Evolutionary conservation across 1,139 yeast species (phyloP).

Genomic region (Geotrichum histeridarum): DNA sequence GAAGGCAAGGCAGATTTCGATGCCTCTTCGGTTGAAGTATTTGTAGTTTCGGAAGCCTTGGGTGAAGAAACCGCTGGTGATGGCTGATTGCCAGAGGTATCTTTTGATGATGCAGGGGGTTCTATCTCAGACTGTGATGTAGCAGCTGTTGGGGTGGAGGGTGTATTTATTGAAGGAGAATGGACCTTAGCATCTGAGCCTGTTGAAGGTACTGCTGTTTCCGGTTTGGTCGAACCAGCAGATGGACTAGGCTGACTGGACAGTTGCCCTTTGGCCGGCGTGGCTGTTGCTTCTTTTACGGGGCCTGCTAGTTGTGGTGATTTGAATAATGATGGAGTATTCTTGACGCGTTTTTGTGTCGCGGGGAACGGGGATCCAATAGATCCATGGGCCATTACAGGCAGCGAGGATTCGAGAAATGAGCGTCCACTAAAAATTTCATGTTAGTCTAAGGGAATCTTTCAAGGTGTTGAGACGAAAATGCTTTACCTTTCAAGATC

Average conservation of each 20-base stretch:
- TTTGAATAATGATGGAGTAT: conserved; percentile 3
- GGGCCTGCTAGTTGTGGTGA: conserved; percentile 2
- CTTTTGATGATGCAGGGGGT: not conserved
- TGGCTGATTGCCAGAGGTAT: not conserved
- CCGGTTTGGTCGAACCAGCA: not conserved
- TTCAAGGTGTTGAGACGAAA: conserved; percentile 9
- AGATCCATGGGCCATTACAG: conserved; percentile 9
- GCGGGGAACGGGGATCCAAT: not conserved
- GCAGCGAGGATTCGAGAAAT: conserved; percentile 33
- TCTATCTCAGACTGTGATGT: no score
- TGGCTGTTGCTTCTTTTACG: not conserved
- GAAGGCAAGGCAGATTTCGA: not conserved
- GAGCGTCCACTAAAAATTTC: conserved; percentile 27
- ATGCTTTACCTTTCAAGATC: conserved; percentile 41
- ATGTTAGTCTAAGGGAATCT: not conserved
- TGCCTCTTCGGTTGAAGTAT: not conserved
- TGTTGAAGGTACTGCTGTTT: not conserved
- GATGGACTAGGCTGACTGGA: not conserved
- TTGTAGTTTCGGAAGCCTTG: not conserved
- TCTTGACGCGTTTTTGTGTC: conserved; percentile 8
- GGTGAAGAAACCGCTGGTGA: not conserved
- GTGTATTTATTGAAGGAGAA: not conserved
- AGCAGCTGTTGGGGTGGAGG: not conserved
- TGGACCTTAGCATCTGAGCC: not conserved
- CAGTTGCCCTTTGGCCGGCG: not conserved